Evolutionary conservation across 345 rosid genomes (phyloP), one percentile per base, ranked within the genome.

Genomic region (Sisymbrium altissimum): DNA sequence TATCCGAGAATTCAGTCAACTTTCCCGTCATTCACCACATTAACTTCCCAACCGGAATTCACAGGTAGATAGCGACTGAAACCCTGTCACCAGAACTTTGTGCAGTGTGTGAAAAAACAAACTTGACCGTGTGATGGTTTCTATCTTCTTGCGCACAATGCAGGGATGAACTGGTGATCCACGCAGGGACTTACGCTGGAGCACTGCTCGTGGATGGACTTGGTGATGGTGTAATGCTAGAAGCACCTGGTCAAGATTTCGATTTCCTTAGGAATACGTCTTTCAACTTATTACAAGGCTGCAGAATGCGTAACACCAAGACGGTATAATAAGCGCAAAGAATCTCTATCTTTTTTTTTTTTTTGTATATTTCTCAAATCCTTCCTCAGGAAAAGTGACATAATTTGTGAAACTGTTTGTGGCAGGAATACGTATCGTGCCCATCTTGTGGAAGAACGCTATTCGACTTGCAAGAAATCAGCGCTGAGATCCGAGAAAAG

Each of bases 251-350:
- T 64, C 93, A 95, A 77, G 99, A 92, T 76, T 85, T 88, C 11
- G 97, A 95, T 79, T 92, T 95, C 70, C 87, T 95, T 43, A 83
- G 97, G 72, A 81, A 86, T 53, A 95, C 97, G 40, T 95, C 99
- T 57, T 95, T 95, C 81, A 92, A 95, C 84, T 81, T 92, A 41
- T 85, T 95, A 38, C 97, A 95, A 80, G 99, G 99, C 71, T 95
- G 99, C 86, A 88, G 99, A 79, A 95, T 95, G 99, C 86, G 99
- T 54, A 95, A 92, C 64, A 95, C 99, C 27, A 95, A 95, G 78
- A 95, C 99, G 79, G 99, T 95, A 88, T 38, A 89, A 88, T 35
- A 84, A 52, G 25, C 62, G 21, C 58, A 15, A 60, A 43, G 14
- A 17, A 63, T 27, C 54, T 53, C 60, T 29, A n/a, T n/a, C 25